phyloP scores from a whole-genome alignment of 768 basidiomycete genomes.

The Pleurotus djamor region DNA sequence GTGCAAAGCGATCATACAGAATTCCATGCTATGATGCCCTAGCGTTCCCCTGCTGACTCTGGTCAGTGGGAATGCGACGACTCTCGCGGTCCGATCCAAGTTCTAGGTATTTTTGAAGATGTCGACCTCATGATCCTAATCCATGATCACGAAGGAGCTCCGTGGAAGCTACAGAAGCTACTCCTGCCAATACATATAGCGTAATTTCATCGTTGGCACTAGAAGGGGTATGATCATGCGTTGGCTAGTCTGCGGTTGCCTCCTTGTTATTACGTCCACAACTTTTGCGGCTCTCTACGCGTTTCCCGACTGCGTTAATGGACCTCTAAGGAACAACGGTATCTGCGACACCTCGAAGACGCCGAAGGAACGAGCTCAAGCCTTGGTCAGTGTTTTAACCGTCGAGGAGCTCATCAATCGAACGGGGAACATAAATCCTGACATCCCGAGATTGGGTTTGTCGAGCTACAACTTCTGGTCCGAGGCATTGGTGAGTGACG shows the following conservation, averaged over 20 bases:
- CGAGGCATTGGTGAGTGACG: slow-evolving; percentile 42
- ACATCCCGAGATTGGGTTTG: slow-evolving; percentile 53
- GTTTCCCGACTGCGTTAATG: slow-evolving; percentile 49
- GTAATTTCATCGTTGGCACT: too few relatives aligned
- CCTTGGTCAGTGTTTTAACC: slow-evolving; percentile 47
- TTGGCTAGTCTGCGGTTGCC: too few relatives aligned
- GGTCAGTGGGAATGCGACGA: background rate
- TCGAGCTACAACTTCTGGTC: slow-evolving; percentile 63
- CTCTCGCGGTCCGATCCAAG: background rate
- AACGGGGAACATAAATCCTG: slow-evolving; percentile 46
- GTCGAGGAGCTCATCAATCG: slow-evolving; percentile 49
- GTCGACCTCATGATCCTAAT: background rate
- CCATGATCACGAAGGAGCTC: background rate
- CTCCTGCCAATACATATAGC: too few relatives aligned
- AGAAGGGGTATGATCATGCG: too few relatives aligned
- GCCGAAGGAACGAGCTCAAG: slow-evolving; percentile 42
- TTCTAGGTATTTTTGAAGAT: background rate
- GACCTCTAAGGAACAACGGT: slow-evolving; percentile 39
- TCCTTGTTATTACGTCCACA: background rate
- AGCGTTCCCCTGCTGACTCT: too few relatives aligned
- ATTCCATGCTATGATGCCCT: too few relatives aligned
- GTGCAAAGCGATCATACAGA: too few relatives aligned
- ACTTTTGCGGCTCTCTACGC: slow-evolving; percentile 20
- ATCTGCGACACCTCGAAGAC: slow-evolving; percentile 47
- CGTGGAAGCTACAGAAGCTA: background rate